Percentiles rank a stretch among this genome's conserved stretches.
Evolutionary conservation across 106 monocot species (phyloP).

Genomic region (Dendrobium huoshanense): DNA sequence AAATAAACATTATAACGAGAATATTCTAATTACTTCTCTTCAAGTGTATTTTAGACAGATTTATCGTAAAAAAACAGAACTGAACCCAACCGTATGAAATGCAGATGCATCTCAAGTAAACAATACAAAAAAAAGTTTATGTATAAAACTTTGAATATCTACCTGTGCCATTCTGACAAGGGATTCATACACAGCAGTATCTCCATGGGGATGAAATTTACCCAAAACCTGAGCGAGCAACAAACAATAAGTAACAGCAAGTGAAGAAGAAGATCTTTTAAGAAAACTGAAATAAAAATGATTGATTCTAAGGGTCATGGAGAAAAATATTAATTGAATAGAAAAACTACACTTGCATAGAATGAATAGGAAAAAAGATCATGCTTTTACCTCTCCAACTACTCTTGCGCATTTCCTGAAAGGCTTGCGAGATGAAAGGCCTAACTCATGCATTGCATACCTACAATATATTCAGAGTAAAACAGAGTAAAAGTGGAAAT

Average conservation of each 20-base stretch:
- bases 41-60: not conserved
- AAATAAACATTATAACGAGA: not conserved
- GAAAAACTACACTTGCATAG: not conserved
- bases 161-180: slow-evolving; percentile 99
- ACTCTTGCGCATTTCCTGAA: slow-evolving; percentile 97
- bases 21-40: not conserved
- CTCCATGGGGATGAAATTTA: slow-evolving; percentile 98
- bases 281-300: not conserved
- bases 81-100: not conserved
- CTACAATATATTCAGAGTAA: slow-evolving; percentile 23
- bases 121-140: not conserved
- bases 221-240: slow-evolving; percentile 68
- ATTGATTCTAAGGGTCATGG: not conserved
- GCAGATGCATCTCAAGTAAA: not conserved
- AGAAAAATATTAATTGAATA: not conserved
- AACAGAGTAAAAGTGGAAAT: not conserved
- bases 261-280: not conserved
- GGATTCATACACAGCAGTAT: slow-evolving; percentile 91
- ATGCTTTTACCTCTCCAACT: slow-evolving; percentile 79
- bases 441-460: slow-evolving; percentile 96
- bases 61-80: not conserved
- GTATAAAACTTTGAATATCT: slow-evolving; percentile 3
- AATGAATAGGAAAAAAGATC: not conserved
- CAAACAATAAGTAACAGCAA: not conserved
- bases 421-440: slow-evolving; percentile 90